Evolutionary conservation across 495 filamentous ascomycete species (phyloP).

Genomic region (Choiromyces venosus): DNA sequence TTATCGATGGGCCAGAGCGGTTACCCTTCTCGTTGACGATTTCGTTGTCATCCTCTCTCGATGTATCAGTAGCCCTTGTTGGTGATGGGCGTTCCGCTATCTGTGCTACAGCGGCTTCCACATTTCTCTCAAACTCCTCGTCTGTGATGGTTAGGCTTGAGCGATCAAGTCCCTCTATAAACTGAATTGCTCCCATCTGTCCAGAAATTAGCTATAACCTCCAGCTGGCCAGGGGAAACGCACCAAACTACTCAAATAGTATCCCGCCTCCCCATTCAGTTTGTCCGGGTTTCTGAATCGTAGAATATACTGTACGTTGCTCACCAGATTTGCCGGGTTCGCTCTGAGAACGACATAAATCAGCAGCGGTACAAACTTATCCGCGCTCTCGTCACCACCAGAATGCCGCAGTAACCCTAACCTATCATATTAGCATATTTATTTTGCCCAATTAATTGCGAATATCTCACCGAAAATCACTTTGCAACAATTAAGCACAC

Average conservation of each 20-base stretch:
- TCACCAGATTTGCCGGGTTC: conserved; percentile 90
- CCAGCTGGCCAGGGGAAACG: conserved; percentile 30
- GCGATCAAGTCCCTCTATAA: conserved; percentile 91
- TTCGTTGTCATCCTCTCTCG: conserved; percentile 51
- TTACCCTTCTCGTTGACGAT: conserved; percentile 43
- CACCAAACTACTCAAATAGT: conserved; percentile 95
- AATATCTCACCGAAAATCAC: conserved; percentile 81
- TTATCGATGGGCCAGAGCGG: conserved; percentile 36
- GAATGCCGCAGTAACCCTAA: conserved; percentile 82
- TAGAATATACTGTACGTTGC: conserved; percentile 96
- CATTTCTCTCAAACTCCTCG: conserved; percentile 89
- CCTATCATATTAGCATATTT: conserved; percentile 9
- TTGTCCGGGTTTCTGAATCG: conserved; percentile 97
- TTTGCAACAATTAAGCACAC: conserved; percentile 97
- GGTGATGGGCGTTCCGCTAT: conserved; percentile 70
- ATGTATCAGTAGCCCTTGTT: conserved; percentile 48
- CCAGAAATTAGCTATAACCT: background rate
- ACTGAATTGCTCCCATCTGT: conserved; percentile 90
- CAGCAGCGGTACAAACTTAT: conserved; percentile 90
- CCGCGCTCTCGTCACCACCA: conserved; percentile 88
- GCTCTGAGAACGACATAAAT: conserved; percentile 94
- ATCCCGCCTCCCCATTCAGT: conserved; percentile 89
- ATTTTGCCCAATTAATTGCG: background rate
- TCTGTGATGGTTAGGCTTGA: conserved; percentile 90
- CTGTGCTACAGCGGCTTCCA: conserved; percentile 91